Evolutionary conservation across 148 eudicot genomes (phyloP).

Genomic region (Amaranthus cruentus): DNA sequence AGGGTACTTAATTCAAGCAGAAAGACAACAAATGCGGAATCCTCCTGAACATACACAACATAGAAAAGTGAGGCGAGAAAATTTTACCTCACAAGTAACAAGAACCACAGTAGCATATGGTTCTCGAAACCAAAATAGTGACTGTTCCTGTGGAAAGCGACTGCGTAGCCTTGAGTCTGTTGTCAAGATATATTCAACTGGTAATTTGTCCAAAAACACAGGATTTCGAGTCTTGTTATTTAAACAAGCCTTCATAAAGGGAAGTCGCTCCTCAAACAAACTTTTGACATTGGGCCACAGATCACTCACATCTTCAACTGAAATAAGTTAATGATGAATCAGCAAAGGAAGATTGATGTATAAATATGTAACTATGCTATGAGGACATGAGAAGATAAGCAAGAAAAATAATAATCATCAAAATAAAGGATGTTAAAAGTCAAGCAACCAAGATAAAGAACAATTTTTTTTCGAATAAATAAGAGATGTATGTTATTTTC

Average conservation of each 20-base stretch:
- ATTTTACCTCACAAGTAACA: slow-evolving; percentile 87
- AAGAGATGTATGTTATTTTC: not conserved
- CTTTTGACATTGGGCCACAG: slow-evolving; percentile 82
- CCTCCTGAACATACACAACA: not conserved
- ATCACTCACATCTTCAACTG: slow-evolving; percentile 98
- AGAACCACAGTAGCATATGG: slow-evolving; percentile 94
- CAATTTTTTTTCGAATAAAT: not conserved
- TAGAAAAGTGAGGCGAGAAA: not conserved
- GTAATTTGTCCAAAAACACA: slow-evolving; percentile 65
- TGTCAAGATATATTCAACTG: slow-evolving; percentile 80
- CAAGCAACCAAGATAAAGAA: not conserved
- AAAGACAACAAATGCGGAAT: not conserved
- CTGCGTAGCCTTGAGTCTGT: slow-evolving; percentile 93
- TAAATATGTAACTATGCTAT: not conserved
- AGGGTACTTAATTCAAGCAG: not conserved
- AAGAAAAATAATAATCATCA: not conserved
- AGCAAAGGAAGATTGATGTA: slow-evolving; percentile 9
- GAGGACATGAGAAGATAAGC: not conserved
- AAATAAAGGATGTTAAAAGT: not conserved
- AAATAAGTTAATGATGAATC: slow-evolving; percentile 11
- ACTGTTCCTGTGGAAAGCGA: slow-evolving; percentile 84
- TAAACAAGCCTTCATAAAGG: slow-evolving; percentile 61
- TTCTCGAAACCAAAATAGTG: slow-evolving; percentile 88
- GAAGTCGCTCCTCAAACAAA: slow-evolving; percentile 64
- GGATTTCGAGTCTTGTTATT: slow-evolving; percentile 93